Conservation (phyloP, 1,284 basidiomycete species). For the Volvariella surrecta region DNA sequence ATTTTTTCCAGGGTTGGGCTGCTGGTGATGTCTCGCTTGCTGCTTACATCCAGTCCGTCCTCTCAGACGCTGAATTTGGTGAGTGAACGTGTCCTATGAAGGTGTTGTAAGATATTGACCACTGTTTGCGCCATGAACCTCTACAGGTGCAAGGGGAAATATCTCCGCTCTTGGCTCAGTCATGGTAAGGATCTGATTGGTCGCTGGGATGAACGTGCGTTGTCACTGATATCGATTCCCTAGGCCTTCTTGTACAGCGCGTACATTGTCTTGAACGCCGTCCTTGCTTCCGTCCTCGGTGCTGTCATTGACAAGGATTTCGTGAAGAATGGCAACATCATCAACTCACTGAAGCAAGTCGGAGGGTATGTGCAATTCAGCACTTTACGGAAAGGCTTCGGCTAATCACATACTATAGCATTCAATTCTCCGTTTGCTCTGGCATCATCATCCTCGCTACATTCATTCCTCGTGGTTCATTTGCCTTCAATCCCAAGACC, state of each 20-base stretch:
- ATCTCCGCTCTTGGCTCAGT: conserved; percentile 23
- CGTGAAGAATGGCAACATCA: conserved; percentile 13
- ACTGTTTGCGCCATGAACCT: not conserved
- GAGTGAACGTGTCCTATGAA: conserved; percentile 2
- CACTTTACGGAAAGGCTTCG: not conserved
- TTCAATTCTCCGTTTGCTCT: conserved; percentile 20
- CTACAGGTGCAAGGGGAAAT: conserved; percentile 13
- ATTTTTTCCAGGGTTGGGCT: conserved; percentile 19
- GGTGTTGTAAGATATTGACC: not conserved
- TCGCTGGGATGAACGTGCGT: not conserved
- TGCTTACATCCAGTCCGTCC: too few species aligned
- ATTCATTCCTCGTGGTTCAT: conserved; percentile 19
- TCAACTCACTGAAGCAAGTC: conserved; percentile 15
- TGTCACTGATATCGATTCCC: too few species aligned
- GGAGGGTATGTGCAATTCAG: conserved; percentile 16
- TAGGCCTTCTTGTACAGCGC: conserved; percentile 21
- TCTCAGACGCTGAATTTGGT: conserved; percentile 17
- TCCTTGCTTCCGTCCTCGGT: conserved; percentile 19
- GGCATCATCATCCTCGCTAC: conserved; percentile 19
- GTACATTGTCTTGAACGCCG: conserved; percentile 23
- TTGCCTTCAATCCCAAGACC: conserved; percentile 21
- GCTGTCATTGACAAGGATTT: conserved; percentile 19
- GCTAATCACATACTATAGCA: conserved; percentile 8
- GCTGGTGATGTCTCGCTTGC: too few species aligned
- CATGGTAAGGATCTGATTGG: conserved; percentile 12